These are phyloP conservation scores for Marasmius tenuissimus DNA, from an alignment of 1,284 basidiomycete species.

Conservation along the genomic window DNA sequence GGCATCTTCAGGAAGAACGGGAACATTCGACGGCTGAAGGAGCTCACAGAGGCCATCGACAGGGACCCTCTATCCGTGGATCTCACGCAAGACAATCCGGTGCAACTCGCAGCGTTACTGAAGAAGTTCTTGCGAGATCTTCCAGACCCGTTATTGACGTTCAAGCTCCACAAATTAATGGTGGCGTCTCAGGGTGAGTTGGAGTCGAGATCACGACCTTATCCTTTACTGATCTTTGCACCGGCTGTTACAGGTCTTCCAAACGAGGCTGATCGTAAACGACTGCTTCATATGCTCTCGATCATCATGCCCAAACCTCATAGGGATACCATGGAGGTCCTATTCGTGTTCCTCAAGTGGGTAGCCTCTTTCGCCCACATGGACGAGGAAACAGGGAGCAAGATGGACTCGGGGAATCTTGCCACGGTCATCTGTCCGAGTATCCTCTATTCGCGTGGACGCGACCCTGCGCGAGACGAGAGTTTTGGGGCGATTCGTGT, in stretches of 20 bases:
- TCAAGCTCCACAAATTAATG: conserved; percentile 88
- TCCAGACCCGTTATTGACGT: conserved; percentile 95
- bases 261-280: conserved; percentile 76
- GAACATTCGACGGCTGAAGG: conserved; percentile 91
- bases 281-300: conserved; percentile 85
- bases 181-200: conserved; percentile 87
- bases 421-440: conserved; percentile 98
- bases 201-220: neutral
- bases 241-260: conserved; percentile 57
- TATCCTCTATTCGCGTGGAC: conserved; percentile 85
- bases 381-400: conserved; percentile 97
- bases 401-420: conserved; percentile 96
- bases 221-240: conserved; percentile 11
- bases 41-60: conserved; percentile 91
- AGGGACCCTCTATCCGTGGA: conserved; percentile 90
- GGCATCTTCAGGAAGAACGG: conserved; percentile 99
- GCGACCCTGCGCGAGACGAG: conserved; percentile 89
- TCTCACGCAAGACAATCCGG: conserved; percentile 92
- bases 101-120: conserved; percentile 94
- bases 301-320: conserved; percentile 90
- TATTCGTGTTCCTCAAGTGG: conserved; percentile 99
- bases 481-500: conserved; percentile 91
- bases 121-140: conserved; percentile 98
- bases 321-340: conserved; percentile 95
- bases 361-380: conserved; percentile 98